Base-by-base conservation (phyloP, 179 eudicot genomes). In the Beta corolliflora region DNA sequence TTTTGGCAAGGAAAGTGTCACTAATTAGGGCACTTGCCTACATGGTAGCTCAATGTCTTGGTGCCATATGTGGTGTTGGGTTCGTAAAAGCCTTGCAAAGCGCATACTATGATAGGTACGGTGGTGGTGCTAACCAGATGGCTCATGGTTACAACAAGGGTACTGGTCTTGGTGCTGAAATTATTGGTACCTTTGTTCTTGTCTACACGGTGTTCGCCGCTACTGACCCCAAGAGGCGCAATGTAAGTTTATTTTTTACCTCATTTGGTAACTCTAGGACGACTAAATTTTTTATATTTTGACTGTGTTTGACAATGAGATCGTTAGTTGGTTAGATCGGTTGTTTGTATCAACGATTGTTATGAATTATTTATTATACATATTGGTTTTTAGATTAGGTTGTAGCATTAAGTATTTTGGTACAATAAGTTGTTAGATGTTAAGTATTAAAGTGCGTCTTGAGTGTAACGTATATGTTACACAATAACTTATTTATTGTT, bases 151-250 rank as follows among this genome's bases (percentile, higher is more conserved):
- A 91, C 85, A 89, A 69, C 86, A 90, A 80, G 78, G 95, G 95
- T 9, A 85, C 88, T 0, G 95, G 93, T 0, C 81, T 91, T 9
- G 92, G 88, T 58, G 94, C 94, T 11, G 94, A 91, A 87, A 91
- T 91, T 44, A 88, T 91, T 25, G 94, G 94, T 13, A 91, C 94
- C 58, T 91, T 91, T 16, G 92, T 91, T 79, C 84, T 91, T 83
- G 94, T 91, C 79, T 91, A 91, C 91, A 90, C 92, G 18, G 94
- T 91, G 59, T 91, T 90, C 73, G 86, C 94, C 2, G 94, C 94
- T 68, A 91, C 94, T 56, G 92, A 91, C 63, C 94, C 94, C 8
- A 91, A 91, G 86, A 83, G 95, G 19, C 88, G 45, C 71, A 93
- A 93, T 9, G 95, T 91, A 86, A 84, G 92, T 63, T 52, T 19